Conservation (phyloP, 2,329 filamentous ascomycete species). For the Ophiocordyceps polyrhachis-furcata region DNA sequence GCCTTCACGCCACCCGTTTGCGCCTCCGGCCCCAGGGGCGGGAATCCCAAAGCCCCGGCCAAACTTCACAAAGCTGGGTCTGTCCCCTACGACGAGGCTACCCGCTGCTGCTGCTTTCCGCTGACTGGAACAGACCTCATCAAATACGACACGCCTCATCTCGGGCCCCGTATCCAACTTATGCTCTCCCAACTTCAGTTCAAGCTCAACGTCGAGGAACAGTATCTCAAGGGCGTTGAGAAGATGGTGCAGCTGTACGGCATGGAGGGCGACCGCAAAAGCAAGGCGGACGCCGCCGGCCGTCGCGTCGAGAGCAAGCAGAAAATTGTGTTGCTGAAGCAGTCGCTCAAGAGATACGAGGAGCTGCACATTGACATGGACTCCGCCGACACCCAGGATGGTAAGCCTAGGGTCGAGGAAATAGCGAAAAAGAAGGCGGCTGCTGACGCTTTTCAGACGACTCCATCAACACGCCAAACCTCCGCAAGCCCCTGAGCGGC, state of each 20-base stretch:
- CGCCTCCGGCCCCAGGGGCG: constrained; percentile 45
- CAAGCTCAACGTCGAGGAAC: constrained; percentile 95
- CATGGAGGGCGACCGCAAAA: constrained; percentile 94
- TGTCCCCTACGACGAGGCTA: constrained; percentile 10
- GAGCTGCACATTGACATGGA: constrained; percentile 93
- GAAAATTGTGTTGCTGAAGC: constrained; percentile 89
- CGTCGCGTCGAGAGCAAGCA: constrained; percentile 88
- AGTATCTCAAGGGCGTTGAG: constrained; percentile 96
- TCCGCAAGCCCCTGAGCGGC: constrained; percentile 89
- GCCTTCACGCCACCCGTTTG: constrained; percentile 65
- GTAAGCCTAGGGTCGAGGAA: constrained; percentile 30
- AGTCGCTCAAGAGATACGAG: constrained; percentile 91
- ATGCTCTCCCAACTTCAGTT: constrained; percentile 98
- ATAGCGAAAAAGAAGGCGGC: background rate
- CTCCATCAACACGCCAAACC: constrained; percentile 84
- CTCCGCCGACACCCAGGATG: constrained; percentile 56
- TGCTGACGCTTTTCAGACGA: constrained; percentile 45
- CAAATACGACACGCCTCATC: constrained; percentile 91
- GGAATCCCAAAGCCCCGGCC: constrained; percentile 56
- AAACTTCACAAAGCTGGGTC: constrained; percentile 94
- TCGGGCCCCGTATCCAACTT: constrained; percentile 92
- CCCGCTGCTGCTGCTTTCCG: background rate
- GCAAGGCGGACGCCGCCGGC: constrained; percentile 77
- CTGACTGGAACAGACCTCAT: constrained; percentile 53
- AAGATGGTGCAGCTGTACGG: constrained; percentile 98